Percentiles rank a stretch among this genome's conserved stretches.
These are phyloP conservation scores for Stephanocyclus meneghinianus DNA, from an alignment of 352 stramenopile species.

Conservation along the genomic window DNA sequence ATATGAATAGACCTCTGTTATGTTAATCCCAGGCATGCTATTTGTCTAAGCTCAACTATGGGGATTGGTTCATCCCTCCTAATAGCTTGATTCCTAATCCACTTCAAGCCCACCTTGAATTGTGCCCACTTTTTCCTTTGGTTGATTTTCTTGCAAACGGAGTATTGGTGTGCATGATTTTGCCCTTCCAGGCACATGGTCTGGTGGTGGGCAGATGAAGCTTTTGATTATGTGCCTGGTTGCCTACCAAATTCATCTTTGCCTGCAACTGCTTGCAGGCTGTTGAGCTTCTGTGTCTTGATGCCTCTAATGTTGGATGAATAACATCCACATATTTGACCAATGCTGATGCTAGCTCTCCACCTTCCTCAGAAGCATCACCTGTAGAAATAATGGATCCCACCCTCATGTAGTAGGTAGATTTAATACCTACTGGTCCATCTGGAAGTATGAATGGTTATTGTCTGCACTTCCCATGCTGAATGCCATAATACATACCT, in stretches of 20 bases:
- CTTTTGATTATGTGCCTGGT: constrained; percentile 15
- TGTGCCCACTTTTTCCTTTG: constrained; percentile 33
- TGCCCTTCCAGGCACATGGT: no score
- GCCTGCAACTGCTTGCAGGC: background rate
- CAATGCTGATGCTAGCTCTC: background rate
- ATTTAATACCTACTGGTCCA: no score
- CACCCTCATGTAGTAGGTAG: background rate
- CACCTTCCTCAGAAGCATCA: background rate
- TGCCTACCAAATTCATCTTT: constrained; percentile 12
- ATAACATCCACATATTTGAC: background rate
- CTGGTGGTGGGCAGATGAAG: background rate
- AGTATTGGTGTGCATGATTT: background rate
- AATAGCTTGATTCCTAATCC: background rate
- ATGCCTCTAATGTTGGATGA: background rate
- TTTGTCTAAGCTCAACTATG: no score
- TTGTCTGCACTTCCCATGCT: no score
- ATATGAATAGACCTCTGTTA: no score
- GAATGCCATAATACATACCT: no score
- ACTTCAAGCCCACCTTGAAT: constrained; percentile 18
- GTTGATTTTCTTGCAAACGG: constrained; percentile 29
- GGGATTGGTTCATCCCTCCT: background rate
- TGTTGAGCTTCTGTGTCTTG: background rate
- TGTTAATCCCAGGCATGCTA: no score
- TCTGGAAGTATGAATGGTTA: no score
- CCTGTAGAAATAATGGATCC: background rate